Conservation (phyloP, 257 asterid genomes). For the Solanum tacnaense region DNA sequence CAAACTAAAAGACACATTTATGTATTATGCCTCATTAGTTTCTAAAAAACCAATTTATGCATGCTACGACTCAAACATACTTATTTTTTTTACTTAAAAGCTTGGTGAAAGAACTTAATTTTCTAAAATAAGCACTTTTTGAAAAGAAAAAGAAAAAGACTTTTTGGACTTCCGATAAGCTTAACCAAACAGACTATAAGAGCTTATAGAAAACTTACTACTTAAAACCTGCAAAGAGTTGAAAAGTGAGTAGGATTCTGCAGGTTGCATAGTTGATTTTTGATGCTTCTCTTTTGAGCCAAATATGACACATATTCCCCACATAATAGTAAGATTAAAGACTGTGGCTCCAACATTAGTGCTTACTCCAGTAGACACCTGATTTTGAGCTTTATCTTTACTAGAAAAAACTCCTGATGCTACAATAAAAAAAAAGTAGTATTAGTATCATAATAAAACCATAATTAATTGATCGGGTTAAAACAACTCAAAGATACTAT, state of each 20-base stretch:
- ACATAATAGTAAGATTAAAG: constrained; percentile 34
- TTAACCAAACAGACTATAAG: not conserved
- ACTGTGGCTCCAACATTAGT: constrained; percentile 37
- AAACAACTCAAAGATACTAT: not conserved
- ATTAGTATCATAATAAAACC: not conserved
- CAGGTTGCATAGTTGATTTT: not conserved
- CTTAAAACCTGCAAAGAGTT: not conserved
- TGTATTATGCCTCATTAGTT: not conserved
- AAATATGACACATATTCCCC: constrained; percentile 34
- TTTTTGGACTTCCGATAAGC: not conserved
- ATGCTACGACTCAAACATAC: not conserved
- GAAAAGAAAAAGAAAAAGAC: not conserved
- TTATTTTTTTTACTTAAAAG: not conserved
- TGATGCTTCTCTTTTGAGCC: constrained; percentile 15
- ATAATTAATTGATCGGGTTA: not conserved
- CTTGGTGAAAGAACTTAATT: not conserved
- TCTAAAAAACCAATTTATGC: not conserved
- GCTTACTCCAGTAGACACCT: constrained; percentile 37
- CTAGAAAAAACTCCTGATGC: constrained; percentile 32
- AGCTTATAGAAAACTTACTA: not conserved
- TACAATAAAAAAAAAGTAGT: not conserved
- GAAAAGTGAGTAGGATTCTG: not conserved
- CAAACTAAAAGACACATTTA: not conserved
- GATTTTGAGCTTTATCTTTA: constrained; percentile 29
- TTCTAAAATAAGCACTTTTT: not conserved